Base-by-base conservation (phyloP, 306 rosid genomes). In the Rosa persica region DNA sequence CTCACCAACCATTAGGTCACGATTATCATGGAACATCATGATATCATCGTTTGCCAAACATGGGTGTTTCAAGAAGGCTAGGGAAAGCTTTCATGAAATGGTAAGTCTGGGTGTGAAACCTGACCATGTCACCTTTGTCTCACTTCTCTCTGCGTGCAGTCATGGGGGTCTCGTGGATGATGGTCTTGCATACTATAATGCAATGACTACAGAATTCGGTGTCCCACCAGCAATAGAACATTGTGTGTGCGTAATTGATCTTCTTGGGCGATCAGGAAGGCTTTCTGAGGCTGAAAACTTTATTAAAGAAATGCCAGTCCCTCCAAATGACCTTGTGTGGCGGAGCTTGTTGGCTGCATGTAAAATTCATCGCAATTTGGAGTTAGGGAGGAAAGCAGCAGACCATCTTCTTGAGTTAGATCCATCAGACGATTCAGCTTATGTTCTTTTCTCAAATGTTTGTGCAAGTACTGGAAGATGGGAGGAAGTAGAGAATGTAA, bases 191-290 rank as follows among this genome's bases (percentile, higher is more conserved):
- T 87, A 88, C 89, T 91, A 86, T 80, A 76, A 83, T 67, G 80
- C 88, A 62, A 95, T 95, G 97, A 83, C 92, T 64, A 78, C 79
- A 19, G 83, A 84, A 78, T 91, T 85, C 39, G 81, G 91, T 48
- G 86, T 95, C 70, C 81, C 72, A n/a, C 79, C 78, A 12, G 94
- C 83, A 84, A 87, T 91, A 74, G 99, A 91, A 78, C 99, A 95
- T 76, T 95, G 96, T 80, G 96, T 87, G 49, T 92, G 97, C 87
- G 79, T 95, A 34, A 83, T 95, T 76, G 98, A 95, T 87, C 99
- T 95, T 78, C 99, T 95, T 61, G 99, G 99, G 65, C 81, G 99
- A 73, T 86, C 97, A 0, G 99, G 99, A 81, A 87, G 89, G 88
- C 97, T 95, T 58, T 72, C 82, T 47, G 98, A 92, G 42, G 99